These are phyloP conservation scores for Candida wancherniae DNA, from an alignment of 805 yeast species.

Conservation along the genomic window DNA sequence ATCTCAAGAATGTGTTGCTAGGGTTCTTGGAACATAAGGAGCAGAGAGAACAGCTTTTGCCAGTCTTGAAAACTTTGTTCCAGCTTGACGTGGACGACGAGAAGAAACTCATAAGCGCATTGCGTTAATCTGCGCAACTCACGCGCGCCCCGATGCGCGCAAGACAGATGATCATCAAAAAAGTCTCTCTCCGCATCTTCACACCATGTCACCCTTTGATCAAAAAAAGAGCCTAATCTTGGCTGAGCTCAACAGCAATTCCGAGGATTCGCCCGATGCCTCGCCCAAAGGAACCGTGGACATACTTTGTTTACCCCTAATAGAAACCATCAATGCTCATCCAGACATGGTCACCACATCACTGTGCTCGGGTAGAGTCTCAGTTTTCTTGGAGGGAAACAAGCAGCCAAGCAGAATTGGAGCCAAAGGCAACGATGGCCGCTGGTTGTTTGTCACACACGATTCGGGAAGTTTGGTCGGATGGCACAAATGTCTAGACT, in stretches of 20 bases:
- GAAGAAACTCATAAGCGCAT: constrained; percentile 58
- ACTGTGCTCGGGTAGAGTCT: constrained; percentile 82
- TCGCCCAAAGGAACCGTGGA: constrained; percentile 91
- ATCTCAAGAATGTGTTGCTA: constrained; percentile 81
- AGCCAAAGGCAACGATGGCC: constrained; percentile 82
- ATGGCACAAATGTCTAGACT: constrained; percentile 43
- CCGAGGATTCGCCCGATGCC: constrained; percentile 48
- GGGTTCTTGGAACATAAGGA: constrained; percentile 91
- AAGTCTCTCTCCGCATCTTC: background rate
- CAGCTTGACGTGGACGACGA: constrained; percentile 70
- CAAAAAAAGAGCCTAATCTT: constrained; percentile 59
- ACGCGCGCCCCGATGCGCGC: background rate
- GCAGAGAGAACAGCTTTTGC: constrained; percentile 79
- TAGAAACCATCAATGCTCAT: constrained; percentile 58
- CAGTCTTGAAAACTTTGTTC: constrained; percentile 76
- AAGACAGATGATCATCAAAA: background rate
- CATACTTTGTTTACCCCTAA: constrained; percentile 65
- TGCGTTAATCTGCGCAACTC: constrained; percentile 23
- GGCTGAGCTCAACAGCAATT: constrained; percentile 44
- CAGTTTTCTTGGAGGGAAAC: constrained; percentile 74
- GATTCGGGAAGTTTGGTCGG: constrained; percentile 42
- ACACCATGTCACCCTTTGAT: constrained; percentile 49
- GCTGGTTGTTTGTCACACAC: constrained; percentile 80
- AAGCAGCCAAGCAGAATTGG: constrained; percentile 53
- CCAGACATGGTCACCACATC: constrained; percentile 78